These are phyloP conservation scores for Coniosporium tulheliwenetii DNA, from an alignment of 2,329 filamentous ascomycete species.

Conservation along the genomic window DNA sequence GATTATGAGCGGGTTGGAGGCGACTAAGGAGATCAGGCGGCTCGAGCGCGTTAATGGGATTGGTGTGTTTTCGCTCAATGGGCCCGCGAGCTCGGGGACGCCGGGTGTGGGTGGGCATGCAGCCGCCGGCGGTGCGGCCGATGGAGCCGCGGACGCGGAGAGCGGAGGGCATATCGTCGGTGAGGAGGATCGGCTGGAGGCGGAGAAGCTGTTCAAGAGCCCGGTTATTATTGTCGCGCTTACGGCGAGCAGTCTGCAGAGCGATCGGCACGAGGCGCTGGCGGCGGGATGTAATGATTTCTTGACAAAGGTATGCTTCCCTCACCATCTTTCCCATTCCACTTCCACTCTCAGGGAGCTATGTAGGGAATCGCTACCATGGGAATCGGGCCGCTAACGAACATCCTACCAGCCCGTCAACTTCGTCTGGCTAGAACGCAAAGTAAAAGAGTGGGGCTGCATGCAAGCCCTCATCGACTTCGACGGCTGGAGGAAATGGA, in stretches of 20 bases:
- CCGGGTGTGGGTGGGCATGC: conserved; percentile 10
- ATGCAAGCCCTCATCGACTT: conserved; percentile 99
- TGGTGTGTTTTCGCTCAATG: conserved; percentile 55
- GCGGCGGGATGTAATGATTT: conserved; percentile 97
- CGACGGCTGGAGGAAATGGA: conserved; percentile 96
- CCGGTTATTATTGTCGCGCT: conserved; percentile 96
- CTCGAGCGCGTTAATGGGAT: conserved; percentile 84
- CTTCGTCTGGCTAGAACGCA: conserved; percentile 92
- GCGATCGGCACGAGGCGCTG: conserved; percentile 84
- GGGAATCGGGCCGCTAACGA: conserved; percentile 2
- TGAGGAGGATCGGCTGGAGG: conserved; percentile 55
- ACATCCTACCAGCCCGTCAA: conserved; percentile 54
- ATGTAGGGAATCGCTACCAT: background rate
- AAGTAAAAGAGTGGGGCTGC: conserved; percentile 98
- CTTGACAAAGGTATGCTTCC: conserved; percentile 65
- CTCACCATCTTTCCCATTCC: background rate
- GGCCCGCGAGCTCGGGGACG: conserved; percentile 25
- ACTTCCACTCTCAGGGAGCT: background rate
- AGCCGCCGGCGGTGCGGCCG: conserved; percentile 18
- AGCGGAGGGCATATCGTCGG: conserved; percentile 17
- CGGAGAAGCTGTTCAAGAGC: conserved; percentile 64
- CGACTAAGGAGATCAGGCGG: conserved; percentile 84
- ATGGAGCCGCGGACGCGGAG: conserved; percentile 12
- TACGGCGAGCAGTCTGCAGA: conserved; percentile 86
- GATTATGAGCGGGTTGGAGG: conserved; percentile 89